These are phyloP conservation scores for Nitzschia sp. DNA, from an alignment of 108 stramenopile species.

Conservation along the genomic window DNA sequence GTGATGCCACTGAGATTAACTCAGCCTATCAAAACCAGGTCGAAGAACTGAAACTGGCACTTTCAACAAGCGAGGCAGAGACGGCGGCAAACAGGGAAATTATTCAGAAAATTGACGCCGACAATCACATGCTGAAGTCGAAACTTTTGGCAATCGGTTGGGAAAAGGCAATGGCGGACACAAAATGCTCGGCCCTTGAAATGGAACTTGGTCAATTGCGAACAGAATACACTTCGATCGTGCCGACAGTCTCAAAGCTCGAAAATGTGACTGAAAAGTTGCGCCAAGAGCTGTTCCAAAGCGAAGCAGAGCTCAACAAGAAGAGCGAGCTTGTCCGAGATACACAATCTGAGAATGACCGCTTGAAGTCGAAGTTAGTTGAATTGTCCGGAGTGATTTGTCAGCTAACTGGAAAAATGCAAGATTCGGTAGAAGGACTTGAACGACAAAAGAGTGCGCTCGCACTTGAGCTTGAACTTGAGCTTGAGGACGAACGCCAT, in stretches of 20 bases:
- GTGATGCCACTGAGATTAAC: not conserved
- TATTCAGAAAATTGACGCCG: no score
- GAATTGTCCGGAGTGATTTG: not conserved
- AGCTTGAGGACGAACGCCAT: not conserved
- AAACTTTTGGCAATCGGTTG: not conserved
- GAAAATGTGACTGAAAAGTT: not conserved
- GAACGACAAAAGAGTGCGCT: not conserved
- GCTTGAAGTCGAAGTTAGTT: not conserved
- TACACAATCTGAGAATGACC: not conserved
- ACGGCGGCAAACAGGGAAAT: no score
- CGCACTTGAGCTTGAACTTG: not conserved
- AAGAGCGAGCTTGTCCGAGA: not conserved
- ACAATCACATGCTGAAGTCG: not conserved
- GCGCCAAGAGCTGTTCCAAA: not conserved
- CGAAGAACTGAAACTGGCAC: no score
- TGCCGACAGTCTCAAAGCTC: not conserved
- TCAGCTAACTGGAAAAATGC: not conserved
- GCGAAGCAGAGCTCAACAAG: not conserved
- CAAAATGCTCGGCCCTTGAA: not conserved
- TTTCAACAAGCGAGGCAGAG: not conserved
- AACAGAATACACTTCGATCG: not conserved
- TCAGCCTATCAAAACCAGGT: not conserved
- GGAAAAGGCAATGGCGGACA: not conserved
- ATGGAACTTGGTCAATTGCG: not conserved
- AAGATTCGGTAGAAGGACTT: not conserved